phyloP scores from a whole-genome alignment of 345 rosid species.

The Populus tremula region DNA sequence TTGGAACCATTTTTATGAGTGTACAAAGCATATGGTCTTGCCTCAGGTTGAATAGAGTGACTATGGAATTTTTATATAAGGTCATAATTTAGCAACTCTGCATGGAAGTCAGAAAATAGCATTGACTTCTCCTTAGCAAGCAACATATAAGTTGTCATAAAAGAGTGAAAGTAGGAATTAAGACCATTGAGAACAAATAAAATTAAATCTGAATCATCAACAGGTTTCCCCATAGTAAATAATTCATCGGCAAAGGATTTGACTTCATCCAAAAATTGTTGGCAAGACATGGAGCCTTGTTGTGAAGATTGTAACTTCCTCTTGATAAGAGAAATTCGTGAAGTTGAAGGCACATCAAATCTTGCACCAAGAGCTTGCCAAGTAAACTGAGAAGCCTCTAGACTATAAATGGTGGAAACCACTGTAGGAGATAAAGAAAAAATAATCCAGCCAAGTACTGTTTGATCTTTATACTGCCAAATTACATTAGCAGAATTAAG shows the following conservation, averaged over 20 bases:
- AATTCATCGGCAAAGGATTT: neutral
- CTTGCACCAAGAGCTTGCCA: neutral
- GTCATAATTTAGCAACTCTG: neutral
- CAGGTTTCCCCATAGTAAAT: neutral
- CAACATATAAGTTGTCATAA: neutral
- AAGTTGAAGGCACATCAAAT: neutral
- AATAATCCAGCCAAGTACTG: neutral
- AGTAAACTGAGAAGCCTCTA: neutral
- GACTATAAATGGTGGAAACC: neutral
- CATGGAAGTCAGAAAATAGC: neutral
- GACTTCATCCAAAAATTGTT: neutral
- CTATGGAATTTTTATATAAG: neutral
- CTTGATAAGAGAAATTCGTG: neutral
- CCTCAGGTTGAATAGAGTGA: neutral
- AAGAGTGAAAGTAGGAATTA: neutral
- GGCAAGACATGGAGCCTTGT: neutral
- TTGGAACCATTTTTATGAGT: neutral
- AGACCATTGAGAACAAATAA: neutral
- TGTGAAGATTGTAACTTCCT: no score
- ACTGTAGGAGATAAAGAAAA: neutral
- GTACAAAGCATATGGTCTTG: neutral
- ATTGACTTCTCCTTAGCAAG: neutral
- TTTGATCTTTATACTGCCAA: neutral
- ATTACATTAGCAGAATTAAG: no score
- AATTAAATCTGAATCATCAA: neutral